Base-by-base conservation (phyloP, 148 eudicot species). In the Camellia japonica region DNA sequence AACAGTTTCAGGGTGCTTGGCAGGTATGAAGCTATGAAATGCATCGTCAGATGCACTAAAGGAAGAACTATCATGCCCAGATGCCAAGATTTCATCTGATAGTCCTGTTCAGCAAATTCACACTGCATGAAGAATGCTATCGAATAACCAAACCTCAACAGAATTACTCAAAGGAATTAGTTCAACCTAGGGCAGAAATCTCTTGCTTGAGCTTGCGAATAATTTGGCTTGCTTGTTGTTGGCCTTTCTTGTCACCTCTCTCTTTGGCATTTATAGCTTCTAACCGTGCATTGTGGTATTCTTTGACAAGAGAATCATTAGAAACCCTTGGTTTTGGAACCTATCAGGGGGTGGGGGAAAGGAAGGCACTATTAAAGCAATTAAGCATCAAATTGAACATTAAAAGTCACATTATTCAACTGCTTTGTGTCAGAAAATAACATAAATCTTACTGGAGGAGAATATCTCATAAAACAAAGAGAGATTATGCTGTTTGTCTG, bases 161-260 rank as follows among this genome's bases (percentile, higher is more conserved):
- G 0, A 73, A 78, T 76, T 20, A 65, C 56, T 62, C 19, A 19
- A 5, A 20, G 71, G 55, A 30, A 59, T 52, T 75, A 70, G 18
- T 41, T 68, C 61, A 58, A 96, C 99, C 99, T 92, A 89, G 81
- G 71, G 87, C 84, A 80, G 93, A 85, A 85, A 96, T 87, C 85
- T 96, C 97, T 84, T 93, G 92, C 87, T 92, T 96, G 84, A 96
- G 93, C 77, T 84, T 87, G 80, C 93, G 91, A 80, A 96, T 96
- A 74, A 69, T 81, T 80, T 81, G 82, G 84, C 99, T 91, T 66
- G 97, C 97, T 78, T 86, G 84, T 84, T 93, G 90, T 80, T 93
- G 95, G 78, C 88, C 80, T 78, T 80, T 83, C 82, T 88, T 96
- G 93, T 96, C 99, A 70, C 86, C 84, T 85, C 87, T 90, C 65